Conservation (phyloP, 169 alveolate genomes). For the Plasmodium chabaudi region DNA sequence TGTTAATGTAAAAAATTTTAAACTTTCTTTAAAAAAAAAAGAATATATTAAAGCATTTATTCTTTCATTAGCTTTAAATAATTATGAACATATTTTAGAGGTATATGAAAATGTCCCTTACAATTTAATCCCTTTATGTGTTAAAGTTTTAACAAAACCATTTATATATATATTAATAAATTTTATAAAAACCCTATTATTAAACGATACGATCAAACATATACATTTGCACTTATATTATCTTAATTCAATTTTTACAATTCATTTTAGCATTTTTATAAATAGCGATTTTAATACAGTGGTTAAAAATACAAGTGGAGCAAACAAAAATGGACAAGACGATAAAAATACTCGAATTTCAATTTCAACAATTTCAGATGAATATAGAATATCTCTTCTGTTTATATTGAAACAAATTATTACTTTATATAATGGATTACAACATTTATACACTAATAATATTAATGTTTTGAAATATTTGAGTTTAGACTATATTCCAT, state of each 20-base stretch:
- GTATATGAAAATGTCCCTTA: conserved; percentile 84
- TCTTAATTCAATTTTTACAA: conserved; percentile 77
- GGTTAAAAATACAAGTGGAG: background rate
- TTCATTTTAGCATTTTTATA: conserved; percentile 74
- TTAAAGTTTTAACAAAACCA: conserved; percentile 57
- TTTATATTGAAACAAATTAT: conserved; percentile 42
- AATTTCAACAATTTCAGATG: conserved; percentile 11
- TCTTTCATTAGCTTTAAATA: conserved; percentile 86
- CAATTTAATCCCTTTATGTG: conserved; percentile 69
- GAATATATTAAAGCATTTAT: conserved; percentile 85
- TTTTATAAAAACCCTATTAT: conserved; percentile 70
- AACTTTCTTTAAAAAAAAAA: conserved; percentile 76
- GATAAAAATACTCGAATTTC: background rate
- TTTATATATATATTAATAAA: conserved; percentile 61
- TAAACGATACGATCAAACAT: conserved; percentile 69
- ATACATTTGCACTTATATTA: conserved; percentile 75
- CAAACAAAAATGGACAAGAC: background rate
- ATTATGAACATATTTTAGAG: conserved; percentile 81
- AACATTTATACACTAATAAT: conserved; percentile 35
- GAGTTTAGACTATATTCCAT: background rate
- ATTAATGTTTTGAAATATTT: conserved; percentile 37
- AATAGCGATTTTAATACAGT: conserved; percentile 29
- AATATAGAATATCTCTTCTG: conserved; percentile 22
- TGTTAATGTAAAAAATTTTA: conserved; percentile 82
- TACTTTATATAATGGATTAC: conserved; percentile 43